These are phyloP conservation scores for Chloranthus sessilifolius DNA, from an alignment of 164 flowering plant species.

Conservation along the genomic window DNA sequence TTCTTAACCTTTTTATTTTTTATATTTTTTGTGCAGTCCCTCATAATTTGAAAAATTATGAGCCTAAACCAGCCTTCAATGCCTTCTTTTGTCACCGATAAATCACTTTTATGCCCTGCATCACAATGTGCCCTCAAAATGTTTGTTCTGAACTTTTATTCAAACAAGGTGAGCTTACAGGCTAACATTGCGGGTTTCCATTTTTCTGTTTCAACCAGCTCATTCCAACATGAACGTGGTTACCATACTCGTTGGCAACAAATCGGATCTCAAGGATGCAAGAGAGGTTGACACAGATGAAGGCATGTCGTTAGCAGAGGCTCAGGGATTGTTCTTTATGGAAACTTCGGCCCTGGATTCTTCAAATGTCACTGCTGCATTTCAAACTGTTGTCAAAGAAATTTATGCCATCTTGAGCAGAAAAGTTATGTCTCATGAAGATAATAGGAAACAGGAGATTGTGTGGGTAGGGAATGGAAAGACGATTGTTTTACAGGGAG, in stretches of 20 bases:
- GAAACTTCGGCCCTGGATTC: constrained; percentile 81
- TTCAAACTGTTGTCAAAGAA: constrained; percentile 64
- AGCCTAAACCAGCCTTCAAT: too few relatives aligned
- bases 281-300: constrained; percentile 60
- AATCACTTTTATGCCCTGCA: too few relatives aligned
- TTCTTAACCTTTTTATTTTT: too few relatives aligned
- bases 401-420: constrained; percentile 61
- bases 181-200: too few relatives aligned
- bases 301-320: constrained; percentile 66
- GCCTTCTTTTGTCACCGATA: too few relatives aligned
- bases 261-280: constrained; percentile 63
- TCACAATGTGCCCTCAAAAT: too few relatives aligned
- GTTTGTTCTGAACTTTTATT: too few relatives aligned
- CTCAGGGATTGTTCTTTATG: constrained; percentile 67
- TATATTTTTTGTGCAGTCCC: too few relatives aligned
- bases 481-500: constrained; percentile 44
- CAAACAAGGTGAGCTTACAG: too few relatives aligned
- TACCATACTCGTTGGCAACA: constrained; percentile 75
- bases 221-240: constrained; percentile 82
- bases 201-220: constrained; percentile 32
- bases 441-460: constrained; percentile 39
- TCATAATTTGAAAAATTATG: too few relatives aligned
- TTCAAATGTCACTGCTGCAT: constrained; percentile 59
- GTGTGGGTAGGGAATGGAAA: constrained; percentile 35
- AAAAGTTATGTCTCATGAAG: constrained; percentile 55